These are phyloP conservation scores for Thamnidium elegans DNA, from an alignment of 192 early-diverging fungal species.

Conservation along the genomic window DNA sequence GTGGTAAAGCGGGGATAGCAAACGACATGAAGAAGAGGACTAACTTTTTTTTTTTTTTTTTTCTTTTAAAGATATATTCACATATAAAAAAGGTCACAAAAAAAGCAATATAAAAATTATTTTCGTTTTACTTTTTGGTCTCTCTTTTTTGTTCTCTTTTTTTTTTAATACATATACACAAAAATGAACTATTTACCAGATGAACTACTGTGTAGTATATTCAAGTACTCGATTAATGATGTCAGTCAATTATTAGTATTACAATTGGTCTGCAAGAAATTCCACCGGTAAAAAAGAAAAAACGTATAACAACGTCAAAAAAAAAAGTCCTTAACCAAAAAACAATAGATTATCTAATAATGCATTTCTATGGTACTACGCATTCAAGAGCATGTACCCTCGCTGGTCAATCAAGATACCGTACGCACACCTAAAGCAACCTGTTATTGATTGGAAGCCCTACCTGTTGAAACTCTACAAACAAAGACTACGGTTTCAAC, in stretches of 20 bases:
- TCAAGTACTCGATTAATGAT: slow-evolving; percentile 1
- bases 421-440: slow-evolving; percentile 10
- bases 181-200: slow-evolving; percentile 8
- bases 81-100: not conserved
- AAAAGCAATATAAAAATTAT: not conserved
- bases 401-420: slow-evolving; percentile 16
- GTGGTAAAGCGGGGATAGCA: not conserved
- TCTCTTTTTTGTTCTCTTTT: not conserved
- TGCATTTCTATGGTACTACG: slow-evolving; percentile 26
- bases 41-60: not conserved
- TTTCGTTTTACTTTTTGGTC: not conserved
- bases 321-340: not conserved
- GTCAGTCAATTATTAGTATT: not conserved
- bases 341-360: slow-evolving; percentile 21
- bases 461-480: slow-evolving; percentile 5
- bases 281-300: not conserved
- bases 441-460: slow-evolving; percentile 25
- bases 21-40: not conserved
- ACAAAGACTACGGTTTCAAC: too few species aligned
- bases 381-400: slow-evolving; percentile 17
- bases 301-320: not conserved
- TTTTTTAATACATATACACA: not conserved
- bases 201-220: slow-evolving; percentile 14
- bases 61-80: not conserved
- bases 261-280: slow-evolving; percentile 6